Conservation (phyloP, 148 eudicot species). For the Rhododendron molle region DNA sequence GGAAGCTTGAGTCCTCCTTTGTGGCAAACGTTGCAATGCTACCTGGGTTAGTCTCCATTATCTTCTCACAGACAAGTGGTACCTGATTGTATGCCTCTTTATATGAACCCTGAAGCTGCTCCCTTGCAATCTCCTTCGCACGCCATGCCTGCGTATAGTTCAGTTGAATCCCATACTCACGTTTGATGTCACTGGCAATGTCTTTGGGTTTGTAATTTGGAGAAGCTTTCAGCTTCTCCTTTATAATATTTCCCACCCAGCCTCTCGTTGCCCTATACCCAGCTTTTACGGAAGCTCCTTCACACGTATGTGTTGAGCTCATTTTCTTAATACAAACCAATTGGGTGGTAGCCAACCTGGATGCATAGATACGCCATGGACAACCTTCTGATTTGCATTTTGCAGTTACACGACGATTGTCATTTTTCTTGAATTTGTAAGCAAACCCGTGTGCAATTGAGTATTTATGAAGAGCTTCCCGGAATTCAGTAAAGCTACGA, state of each 20-base stretch:
- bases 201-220: constrained; percentile 50
- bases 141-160: constrained; percentile 57
- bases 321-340: constrained; percentile 46
- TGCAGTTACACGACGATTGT: constrained; percentile 40
- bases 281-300: constrained; percentile 27
- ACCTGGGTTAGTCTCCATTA: constrained; percentile 48
- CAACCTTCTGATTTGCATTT: constrained; percentile 53
- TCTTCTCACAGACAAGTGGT: constrained; percentile 38
- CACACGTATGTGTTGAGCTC: constrained; percentile 37
- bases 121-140: constrained; percentile 46
- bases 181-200: constrained; percentile 39
- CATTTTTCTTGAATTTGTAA: constrained; percentile 47
- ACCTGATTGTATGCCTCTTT: constrained; percentile 43
- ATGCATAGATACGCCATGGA: constrained; percentile 48
- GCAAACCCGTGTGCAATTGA: constrained; percentile 49
- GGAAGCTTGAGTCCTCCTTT: constrained; percentile 54
- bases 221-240: constrained; percentile 47
- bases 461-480: constrained; percentile 40
- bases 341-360: constrained; percentile 37
- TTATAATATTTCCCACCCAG: constrained; percentile 45
- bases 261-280: constrained; percentile 38
- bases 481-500: constrained; percentile 38
- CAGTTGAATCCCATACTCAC: constrained; percentile 45
- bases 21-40: constrained; percentile 36
- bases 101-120: constrained; percentile 46